Evolutionary conservation across 2,329 filamentous ascomycete genomes (phyloP), one percentile per base, ranked within the genome.

Genomic region (Aspergillus proliferans): DNA sequence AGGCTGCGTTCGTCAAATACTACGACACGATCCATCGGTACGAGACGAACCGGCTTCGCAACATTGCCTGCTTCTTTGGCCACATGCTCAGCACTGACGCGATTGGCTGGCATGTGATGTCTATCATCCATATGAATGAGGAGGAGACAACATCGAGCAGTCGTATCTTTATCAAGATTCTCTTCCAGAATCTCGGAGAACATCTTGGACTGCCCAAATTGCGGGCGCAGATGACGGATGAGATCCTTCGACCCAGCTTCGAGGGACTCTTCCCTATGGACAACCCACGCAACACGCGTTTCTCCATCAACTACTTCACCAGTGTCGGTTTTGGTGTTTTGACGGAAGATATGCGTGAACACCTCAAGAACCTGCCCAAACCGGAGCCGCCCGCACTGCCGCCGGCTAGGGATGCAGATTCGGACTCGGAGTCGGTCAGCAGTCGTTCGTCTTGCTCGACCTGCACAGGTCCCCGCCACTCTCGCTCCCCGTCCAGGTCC

Each of bases 231-330:
- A 79, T 96, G 71, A 82, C 79, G 56, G 90, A 95, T 58, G 87
- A 93, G 40, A 79, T 83, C 45, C 76, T 97, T 36, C 84, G 85
- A 52, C 83, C 89, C 45, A 87, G 82, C 65, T 82, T 96, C 51
- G 82, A 85, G 36, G 92, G 92, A 26, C 75, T 98, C 40, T 97
- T 98, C 77, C 93, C 93, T 0, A 85, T 77, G 52, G 91, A 97
- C 67, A 88, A 90, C 62, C 83, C 90, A 21, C 85, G 88, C 64
- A 93, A 96, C 70, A 90, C 91, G 36, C 84, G 92, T 47, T 98
- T 98, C 76, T 88, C 91, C 45, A 95, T 98, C 83, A 98, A 98
- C 72, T 98, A 96, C 78, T 97, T 98, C 69, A 98, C 93, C 8
- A 93, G 90, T 62, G 95, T 98, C 61, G 90, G 91, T 50, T 94